A percentile compares a stretch with the other conserved stretches of the same genome.
phyloP scores from a whole-genome alignment of 352 stramenopile species.

The Phytophthora foliorum region DNA sequence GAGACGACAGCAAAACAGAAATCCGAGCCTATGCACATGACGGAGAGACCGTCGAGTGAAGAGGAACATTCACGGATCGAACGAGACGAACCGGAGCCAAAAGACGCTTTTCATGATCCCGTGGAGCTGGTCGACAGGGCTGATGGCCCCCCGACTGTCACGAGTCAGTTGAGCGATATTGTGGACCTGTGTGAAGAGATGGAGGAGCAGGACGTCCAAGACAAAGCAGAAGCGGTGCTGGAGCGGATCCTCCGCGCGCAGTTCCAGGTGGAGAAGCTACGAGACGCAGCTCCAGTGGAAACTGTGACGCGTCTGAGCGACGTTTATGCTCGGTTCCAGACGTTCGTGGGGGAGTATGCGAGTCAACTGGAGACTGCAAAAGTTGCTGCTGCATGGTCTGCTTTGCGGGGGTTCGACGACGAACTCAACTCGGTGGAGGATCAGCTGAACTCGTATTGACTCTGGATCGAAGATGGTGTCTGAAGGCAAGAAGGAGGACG shows the following conservation, averaged over 20 bases:
- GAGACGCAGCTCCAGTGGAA: slow-evolving; percentile 1
- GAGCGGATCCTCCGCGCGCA: slow-evolving; percentile 27
- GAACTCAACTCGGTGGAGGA: not conserved
- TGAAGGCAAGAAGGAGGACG: not conserved
- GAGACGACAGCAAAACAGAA: not conserved
- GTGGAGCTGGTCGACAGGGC: not conserved
- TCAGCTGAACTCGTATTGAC: not conserved
- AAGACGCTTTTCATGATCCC: not conserved
- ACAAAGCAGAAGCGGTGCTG: slow-evolving; percentile 13
- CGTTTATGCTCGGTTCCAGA: slow-evolving; percentile 14
- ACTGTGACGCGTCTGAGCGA: not conserved
- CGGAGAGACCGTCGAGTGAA: slow-evolving; percentile 14
- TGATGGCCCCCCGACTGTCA: slow-evolving; percentile 13
- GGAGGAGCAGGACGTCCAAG: slow-evolving; percentile 18
- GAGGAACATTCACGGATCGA: not conserved
- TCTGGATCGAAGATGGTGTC: not conserved
- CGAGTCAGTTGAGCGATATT: slow-evolving; percentile 28
- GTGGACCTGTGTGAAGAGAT: slow-evolving; percentile 27
- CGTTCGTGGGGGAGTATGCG: slow-evolving; percentile 7
- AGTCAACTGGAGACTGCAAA: not conserved
- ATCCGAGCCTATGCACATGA: slow-evolving; percentile 7
- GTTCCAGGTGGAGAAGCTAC: slow-evolving; percentile 15
- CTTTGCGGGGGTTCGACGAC: not conserved
- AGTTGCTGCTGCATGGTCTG: not conserved
- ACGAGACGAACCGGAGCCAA: slow-evolving; percentile 4